phyloP scores from a whole-genome alignment of 768 basidiomycete species.

The Trametopsis cervina region DNA sequence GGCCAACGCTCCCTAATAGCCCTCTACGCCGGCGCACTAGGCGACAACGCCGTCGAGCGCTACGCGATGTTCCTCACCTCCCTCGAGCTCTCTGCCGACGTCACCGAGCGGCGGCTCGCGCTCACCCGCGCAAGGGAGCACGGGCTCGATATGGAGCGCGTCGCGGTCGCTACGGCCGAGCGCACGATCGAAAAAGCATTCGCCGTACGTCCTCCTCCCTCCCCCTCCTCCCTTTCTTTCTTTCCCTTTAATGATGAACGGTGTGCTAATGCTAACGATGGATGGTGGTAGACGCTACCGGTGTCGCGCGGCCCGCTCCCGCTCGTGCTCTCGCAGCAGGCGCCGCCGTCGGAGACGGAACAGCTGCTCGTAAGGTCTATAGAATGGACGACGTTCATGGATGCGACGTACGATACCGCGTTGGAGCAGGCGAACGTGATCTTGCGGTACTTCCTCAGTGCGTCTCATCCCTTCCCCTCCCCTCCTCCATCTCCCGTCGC shows the following conservation, averaged over 20 bases:
- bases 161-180: conserved; percentile 78
- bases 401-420: conserved; percentile 68
- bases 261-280: no score
- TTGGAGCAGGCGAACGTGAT: conserved; percentile 85
- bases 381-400: conserved; percentile 86
- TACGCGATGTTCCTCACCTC: conserved; percentile 88
- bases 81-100: conserved; percentile 55
- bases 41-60: conserved; percentile 85
- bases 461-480: not conserved
- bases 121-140: conserved; percentile 76
- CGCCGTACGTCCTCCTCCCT: conserved; percentile 32
- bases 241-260: no score
- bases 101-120: conserved; percentile 59
- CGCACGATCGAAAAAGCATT: conserved; percentile 67
- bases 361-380: conserved; percentile 73
- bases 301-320: conserved; percentile 51
- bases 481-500: no score
- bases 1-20: conserved; percentile 85
- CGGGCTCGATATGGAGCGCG: conserved; percentile 73
- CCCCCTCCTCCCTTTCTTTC: no score
- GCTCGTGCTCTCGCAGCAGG: conserved; percentile 49
- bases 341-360: conserved; percentile 51
- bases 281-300: conserved; percentile 50
- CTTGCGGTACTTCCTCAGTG: conserved; percentile 85
- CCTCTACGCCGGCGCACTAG: conserved; percentile 86